Evolutionary conservation across 345 rosid species (phyloP).

Genomic region (Geranium rotundifolium): DNA sequence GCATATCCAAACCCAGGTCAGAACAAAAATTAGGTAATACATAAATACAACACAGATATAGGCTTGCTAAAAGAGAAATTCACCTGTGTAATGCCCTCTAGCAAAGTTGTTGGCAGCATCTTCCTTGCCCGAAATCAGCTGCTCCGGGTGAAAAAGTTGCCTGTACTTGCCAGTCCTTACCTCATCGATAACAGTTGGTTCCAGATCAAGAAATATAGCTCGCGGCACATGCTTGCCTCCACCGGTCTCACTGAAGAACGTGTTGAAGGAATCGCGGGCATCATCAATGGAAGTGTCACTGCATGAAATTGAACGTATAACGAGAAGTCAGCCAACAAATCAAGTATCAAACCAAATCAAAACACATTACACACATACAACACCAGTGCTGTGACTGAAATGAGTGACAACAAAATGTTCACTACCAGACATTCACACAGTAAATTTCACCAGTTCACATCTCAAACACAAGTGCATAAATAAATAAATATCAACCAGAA

Average conservation of each 20-base stretch:
- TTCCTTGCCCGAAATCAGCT: too few species aligned
- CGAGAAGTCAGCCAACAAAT: background rate
- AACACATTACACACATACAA: background rate
- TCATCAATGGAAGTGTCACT: constrained; percentile 30
- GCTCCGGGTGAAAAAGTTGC: too few species aligned
- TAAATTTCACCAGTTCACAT: background rate
- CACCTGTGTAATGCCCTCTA: too few species aligned
- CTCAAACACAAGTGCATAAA: too few species aligned
- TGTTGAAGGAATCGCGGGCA: constrained; percentile 38
- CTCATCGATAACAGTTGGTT: constrained; percentile 42
- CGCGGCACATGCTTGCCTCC: constrained; percentile 45
- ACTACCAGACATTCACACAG: too few species aligned
- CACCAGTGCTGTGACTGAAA: background rate
- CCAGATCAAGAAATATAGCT: constrained; percentile 46
- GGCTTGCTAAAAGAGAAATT: too few species aligned
- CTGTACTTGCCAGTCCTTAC: constrained; percentile 3
- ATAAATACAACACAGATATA: too few species aligned
- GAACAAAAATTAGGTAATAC: too few species aligned
- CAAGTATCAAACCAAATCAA: background rate
- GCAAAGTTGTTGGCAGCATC: too few species aligned
- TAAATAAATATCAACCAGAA: too few species aligned
- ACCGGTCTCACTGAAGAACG: constrained; percentile 49
- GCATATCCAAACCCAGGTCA: too few species aligned
- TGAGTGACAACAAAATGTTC: too few species aligned
- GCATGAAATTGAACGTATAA: constrained; percentile 5